These are phyloP conservation scores for Xerocomus spinulosus DNA, from an alignment of 768 basidiomycete genomes.

Conservation along the genomic window DNA sequence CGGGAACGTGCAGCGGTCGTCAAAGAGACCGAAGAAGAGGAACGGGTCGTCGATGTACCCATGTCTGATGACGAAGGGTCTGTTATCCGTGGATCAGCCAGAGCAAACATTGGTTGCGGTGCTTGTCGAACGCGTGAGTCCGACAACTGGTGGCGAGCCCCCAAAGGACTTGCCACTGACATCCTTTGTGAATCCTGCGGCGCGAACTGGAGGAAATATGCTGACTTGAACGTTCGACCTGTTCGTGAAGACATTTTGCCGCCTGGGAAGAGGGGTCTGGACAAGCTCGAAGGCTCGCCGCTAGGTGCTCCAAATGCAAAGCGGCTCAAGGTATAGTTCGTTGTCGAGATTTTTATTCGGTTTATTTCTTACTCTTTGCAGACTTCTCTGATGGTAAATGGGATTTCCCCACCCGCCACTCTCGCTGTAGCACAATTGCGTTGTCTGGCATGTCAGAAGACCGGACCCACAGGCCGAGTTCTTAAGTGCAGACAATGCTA, in stretches of 20 bases:
- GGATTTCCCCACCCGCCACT: constrained; percentile 58
- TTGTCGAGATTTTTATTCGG: neutral
- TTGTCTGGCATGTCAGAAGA: constrained; percentile 72
- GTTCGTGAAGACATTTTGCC: constrained; percentile 61
- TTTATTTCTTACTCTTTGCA: constrained; percentile 4
- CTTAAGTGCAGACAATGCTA: constrained; percentile 78
- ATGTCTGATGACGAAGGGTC: constrained; percentile 73
- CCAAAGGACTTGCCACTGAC: constrained; percentile 72
- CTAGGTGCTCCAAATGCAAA: constrained; percentile 51
- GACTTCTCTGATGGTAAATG: constrained; percentile 41
- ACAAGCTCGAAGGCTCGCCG: constrained; percentile 62
- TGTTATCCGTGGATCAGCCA: constrained; percentile 53
- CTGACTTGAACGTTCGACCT: constrained; percentile 75
- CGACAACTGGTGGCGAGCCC: constrained; percentile 86
- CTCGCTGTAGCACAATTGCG: constrained; percentile 56
- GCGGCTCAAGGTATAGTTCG: constrained; percentile 51
- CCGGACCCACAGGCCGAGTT: constrained; percentile 72
- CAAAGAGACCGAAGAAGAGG: constrained; percentile 24
- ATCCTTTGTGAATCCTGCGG: constrained; percentile 86
- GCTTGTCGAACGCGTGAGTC: constrained; percentile 83
- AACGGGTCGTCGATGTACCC: constrained; percentile 29
- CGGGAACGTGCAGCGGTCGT: constrained; percentile 34
- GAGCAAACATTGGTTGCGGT: constrained; percentile 60
- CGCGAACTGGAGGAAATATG: constrained; percentile 89
- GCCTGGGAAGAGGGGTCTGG: constrained; percentile 37